Base-by-base conservation (phyloP, 129 eudicot species). In the Helichrysum umbraculigerum region DNA sequence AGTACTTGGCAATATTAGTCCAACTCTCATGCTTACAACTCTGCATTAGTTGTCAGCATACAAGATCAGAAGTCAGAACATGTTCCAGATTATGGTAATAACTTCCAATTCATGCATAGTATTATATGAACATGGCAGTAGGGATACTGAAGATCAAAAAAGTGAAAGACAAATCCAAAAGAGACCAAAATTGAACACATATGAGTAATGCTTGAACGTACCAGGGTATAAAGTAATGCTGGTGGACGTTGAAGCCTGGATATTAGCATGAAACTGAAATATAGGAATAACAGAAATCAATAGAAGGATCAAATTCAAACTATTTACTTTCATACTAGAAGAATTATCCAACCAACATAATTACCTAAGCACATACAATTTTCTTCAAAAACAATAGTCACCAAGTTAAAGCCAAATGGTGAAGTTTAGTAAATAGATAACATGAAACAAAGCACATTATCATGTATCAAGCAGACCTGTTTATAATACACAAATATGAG, bases 21-120 rank as follows among this genome's bases (percentile, higher is more conserved):
- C 99, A 94, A 78, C 96, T 94, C 81, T 94, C 97, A 69, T 94
- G 96, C 77, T 91, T 94, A 81, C 99, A 94, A 76, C 96, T 94
- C 99, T 94, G 89, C 76, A 80, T 70, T 75, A 67, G 29, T 50
- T 58, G 33, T 34, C 19, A 61, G 22, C 64, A 7, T 37, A 76
- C 17, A 60, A 81, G 61, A 35, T 34, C 22, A 71, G 60, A 61
- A 39, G 30, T 34, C 22, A 71, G 60, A 61, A 39, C 37, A 60
- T 64, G 66, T 57, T 66, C 75, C 63, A 44, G 32, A 54, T 82
- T 35, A 33, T 37, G 66, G 25, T 32, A 66, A 35, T 8, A 21
- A 59, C 33, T n/a, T 57, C 47, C 62, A 57, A 19, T 6, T 76
- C 10, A 32, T 57, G 68, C 75, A 39, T 59, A 59, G 68, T 39